These are phyloP conservation scores for Mycosphaerelloides madeirae DNA, from an alignment of 2,329 filamentous ascomycete species.

Conservation along the genomic window DNA sequence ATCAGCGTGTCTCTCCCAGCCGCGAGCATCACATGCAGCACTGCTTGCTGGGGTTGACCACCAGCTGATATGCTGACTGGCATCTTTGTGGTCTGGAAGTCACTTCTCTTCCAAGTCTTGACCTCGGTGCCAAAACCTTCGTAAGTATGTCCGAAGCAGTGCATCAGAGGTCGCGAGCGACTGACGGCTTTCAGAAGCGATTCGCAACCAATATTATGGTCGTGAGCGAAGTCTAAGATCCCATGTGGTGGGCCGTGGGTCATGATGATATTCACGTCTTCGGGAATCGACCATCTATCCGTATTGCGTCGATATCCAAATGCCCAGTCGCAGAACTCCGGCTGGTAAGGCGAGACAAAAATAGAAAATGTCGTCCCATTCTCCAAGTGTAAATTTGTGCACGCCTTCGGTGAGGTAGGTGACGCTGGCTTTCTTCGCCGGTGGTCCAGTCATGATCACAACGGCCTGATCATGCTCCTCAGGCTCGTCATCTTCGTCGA, in stretches of 20 bases:
- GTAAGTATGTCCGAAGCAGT: constrained; percentile 60
- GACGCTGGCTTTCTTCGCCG: constrained; percentile 42
- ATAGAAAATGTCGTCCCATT: constrained; percentile 47
- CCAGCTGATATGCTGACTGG: background rate
- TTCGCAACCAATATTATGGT: constrained; percentile 43
- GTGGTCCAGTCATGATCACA: constrained; percentile 11
- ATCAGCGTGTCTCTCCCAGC: constrained; percentile 50
- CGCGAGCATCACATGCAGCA: background rate
- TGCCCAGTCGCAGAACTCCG: constrained; percentile 50
- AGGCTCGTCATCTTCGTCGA: constrained; percentile 25
- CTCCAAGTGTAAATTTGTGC: constrained; percentile 39
- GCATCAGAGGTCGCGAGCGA: constrained; percentile 48
- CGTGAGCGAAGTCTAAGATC: constrained; percentile 18
- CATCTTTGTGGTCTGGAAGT: background rate
- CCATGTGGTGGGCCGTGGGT: constrained; percentile 35
- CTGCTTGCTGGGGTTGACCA: background rate
- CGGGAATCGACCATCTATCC: constrained; percentile 20
- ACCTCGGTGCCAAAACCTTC: constrained; percentile 32
- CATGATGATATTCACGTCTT: constrained; percentile 35
- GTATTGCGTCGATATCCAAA: constrained; percentile 51
- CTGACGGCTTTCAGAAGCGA: constrained; percentile 48
- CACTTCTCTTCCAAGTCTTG: constrained; percentile 4
- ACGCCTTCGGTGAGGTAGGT: constrained; percentile 52
- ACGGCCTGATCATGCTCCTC: constrained; percentile 22
- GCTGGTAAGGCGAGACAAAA: constrained; percentile 50